A percentile compares a stretch with the other conserved stretches of the same genome.
Conservation (phyloP, 192 early-diverging fungal genomes). For the Podila verticillata region DNA sequence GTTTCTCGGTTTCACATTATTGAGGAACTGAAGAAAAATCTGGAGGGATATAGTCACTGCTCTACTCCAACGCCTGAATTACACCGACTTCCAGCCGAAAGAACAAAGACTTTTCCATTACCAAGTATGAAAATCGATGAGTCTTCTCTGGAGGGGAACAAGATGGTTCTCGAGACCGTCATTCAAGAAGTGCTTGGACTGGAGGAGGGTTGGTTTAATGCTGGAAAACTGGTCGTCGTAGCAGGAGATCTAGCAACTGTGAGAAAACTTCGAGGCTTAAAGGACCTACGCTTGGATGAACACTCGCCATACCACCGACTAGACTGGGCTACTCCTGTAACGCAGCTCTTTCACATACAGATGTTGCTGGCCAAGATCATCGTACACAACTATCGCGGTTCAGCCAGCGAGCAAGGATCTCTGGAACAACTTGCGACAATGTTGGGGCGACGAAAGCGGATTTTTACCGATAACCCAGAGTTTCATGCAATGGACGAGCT, state of each 20-base stretch:
- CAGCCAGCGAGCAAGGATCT: neutral
- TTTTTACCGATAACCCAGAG: neutral
- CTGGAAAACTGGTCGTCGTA: neutral
- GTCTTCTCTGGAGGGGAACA: conserved; percentile 1
- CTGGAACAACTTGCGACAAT: neutral
- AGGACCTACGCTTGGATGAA: neutral
- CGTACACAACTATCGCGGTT: neutral
- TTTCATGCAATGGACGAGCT: conserved; percentile 18
- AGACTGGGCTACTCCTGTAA: conserved; percentile 8
- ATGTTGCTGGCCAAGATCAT: conserved; percentile 2
- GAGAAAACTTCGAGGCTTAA: neutral
- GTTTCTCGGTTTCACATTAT: neutral
- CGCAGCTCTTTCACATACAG: conserved; percentile 12
- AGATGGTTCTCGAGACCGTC: conserved; percentile 3
- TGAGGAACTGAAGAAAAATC: neutral
- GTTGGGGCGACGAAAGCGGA: neutral
- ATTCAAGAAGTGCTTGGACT: neutral
- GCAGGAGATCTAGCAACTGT: neutral
- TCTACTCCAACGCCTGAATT: neutral
- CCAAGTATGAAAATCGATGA: conserved; percentile 11
- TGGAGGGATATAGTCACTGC: neutral
- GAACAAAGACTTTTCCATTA: conserved; percentile 4
- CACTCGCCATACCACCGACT: neutral
- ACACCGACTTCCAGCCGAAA: neutral
- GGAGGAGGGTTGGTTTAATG: neutral